Conservation (phyloP, 768 basidiomycete genomes). For the Kwoniella sp. region DNA sequence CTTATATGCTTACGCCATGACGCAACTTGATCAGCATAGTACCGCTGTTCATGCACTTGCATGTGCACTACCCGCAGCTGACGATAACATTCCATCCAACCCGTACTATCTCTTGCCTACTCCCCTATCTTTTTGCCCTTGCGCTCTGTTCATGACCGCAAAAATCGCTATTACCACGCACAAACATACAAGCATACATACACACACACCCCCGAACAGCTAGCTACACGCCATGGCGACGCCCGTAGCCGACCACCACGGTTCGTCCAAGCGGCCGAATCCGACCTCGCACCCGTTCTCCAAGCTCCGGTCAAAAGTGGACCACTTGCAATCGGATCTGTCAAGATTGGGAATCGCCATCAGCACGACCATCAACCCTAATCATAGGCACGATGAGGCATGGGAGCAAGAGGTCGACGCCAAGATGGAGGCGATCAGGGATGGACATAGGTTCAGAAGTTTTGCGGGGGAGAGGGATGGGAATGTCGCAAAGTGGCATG, state of each 20-base stretch:
- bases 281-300: conserved; percentile 31
- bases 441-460: conserved; percentile 77
- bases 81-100: too few species aligned
- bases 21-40: neutral
- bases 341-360: conserved; percentile 44
- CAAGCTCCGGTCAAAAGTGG: conserved; percentile 40
- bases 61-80: too few species aligned
- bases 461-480: conserved; percentile 72
- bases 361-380: conserved; percentile 49
- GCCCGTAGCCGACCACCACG: conserved; percentile 34
- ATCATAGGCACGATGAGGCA: conserved; percentile 63
- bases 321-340: conserved; percentile 40
- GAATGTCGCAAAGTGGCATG: conserved; percentile 85
- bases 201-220: too few species aligned
- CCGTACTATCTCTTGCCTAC: too few species aligned
- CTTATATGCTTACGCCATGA: neutral
- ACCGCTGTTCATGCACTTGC: too few species aligned
- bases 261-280: conserved; percentile 32
- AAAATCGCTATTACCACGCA: too few species aligned
- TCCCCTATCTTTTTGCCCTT: too few species aligned
- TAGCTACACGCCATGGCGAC: conserved; percentile 33
- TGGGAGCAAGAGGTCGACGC: conserved; percentile 64
- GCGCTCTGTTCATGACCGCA: too few species aligned
- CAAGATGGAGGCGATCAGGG: conserved; percentile 72
- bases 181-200: too few species aligned